Conservation (phyloP, 2,329 filamentous ascomycete genomes). For the Lasiodiplodia sp. region DNA sequence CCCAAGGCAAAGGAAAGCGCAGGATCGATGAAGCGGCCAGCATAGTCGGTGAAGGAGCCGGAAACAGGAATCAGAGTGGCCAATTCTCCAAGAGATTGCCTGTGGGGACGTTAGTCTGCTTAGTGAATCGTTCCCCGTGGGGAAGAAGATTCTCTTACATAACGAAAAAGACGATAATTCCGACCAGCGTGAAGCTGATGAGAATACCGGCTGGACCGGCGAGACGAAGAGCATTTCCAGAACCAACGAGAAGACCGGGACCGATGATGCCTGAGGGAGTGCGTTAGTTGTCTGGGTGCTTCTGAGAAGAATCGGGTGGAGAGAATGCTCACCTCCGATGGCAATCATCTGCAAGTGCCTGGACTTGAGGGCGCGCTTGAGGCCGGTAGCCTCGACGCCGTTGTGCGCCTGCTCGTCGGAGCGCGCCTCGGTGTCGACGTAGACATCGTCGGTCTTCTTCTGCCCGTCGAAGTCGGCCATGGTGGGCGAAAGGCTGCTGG, state of each 20-base stretch:
- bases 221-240: conserved; percentile 34
- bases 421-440: conserved; percentile 11
- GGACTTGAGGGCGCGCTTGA: conserved; percentile 36
- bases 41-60: conserved; percentile 35
- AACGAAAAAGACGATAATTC: conserved; percentile 35
- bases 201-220: conserved; percentile 33
- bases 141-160: conserved; percentile 31
- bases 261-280: conserved; percentile 33
- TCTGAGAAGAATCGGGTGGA: background rate
- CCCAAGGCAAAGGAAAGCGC: conserved; percentile 35
- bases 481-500: background rate
- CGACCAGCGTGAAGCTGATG: conserved; percentile 35
- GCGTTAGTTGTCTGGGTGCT: background rate
- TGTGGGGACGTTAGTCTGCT: conserved; percentile 12
- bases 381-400: conserved; percentile 23
- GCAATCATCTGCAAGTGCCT: conserved; percentile 38
- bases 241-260: conserved; percentile 34
- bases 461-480: conserved; percentile 14
- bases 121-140: background rate
- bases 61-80: conserved; percentile 34
- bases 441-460: conserved; percentile 13
- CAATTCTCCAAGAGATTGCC: conserved; percentile 36
- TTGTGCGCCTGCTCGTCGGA: background rate
- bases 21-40: conserved; percentile 33
- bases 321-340: conserved; percentile 33